Conservation (phyloP, 73 alveolate genomes). For the Paraurostyla sp. region DNA sequence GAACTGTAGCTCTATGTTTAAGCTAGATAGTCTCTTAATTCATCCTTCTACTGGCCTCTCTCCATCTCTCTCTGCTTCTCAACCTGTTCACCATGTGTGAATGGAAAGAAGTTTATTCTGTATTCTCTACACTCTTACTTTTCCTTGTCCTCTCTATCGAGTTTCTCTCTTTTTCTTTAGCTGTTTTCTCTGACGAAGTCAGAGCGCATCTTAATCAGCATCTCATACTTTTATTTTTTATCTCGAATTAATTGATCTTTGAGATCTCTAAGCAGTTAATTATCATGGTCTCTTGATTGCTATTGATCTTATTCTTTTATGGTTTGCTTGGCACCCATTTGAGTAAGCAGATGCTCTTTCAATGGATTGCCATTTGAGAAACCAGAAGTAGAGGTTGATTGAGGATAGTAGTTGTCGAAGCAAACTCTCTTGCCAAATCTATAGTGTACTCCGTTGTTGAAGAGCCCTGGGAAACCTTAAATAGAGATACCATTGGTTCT, state of each 20-base stretch:
- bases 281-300: not conserved
- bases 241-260: slow-evolving; percentile 2
- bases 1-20: not conserved
- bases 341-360: not conserved
- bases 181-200: slow-evolving; percentile 44
- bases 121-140: not conserved
- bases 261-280: not conserved
- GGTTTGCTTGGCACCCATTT: not conserved
- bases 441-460: slow-evolving; percentile 25
- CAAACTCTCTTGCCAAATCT: slow-evolving; percentile 57
- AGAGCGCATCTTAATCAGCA: slow-evolving; percentile 16
- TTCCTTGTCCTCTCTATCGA: slow-evolving; percentile 6
- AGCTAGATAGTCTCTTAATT: slow-evolving; percentile 13
- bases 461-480: slow-evolving; percentile 59
- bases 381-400: too few species aligned
- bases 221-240: slow-evolving; percentile 39
- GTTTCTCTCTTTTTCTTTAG: not conserved
- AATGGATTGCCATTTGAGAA: not conserved
- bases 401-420: slow-evolving; percentile 17
- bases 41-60: slow-evolving; percentile 19
- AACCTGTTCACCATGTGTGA: slow-evolving; percentile 74
- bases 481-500: slow-evolving; percentile 12
- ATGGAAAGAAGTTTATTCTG: slow-evolving; percentile 69
- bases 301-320: not conserved
- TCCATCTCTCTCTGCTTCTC: slow-evolving; percentile 49